Percentiles rank a stretch among this genome's conserved stretches.
Evolutionary conservation across 139 green algal species (phyloP).

Genomic region (Axilococcus clingmanii): DNA sequence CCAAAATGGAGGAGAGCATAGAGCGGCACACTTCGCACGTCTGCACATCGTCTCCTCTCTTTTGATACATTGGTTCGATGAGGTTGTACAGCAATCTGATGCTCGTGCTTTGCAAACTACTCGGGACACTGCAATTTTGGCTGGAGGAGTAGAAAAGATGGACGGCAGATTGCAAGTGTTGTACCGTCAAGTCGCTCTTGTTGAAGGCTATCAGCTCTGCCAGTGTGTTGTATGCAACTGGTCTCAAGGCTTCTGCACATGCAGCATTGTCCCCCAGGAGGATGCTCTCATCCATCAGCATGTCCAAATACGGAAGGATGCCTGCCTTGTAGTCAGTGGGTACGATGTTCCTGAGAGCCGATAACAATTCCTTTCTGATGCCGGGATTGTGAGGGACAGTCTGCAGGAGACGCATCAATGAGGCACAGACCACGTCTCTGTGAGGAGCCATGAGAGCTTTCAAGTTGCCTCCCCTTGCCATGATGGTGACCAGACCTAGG

Average conservation of each 20-base stretch:
- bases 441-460: slow-evolving; percentile 12
- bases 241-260: slow-evolving; percentile 64
- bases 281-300: slow-evolving; percentile 65
- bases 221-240: slow-evolving; percentile 64
- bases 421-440: slow-evolving; percentile 14
- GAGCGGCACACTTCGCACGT: slow-evolving; percentile 22
- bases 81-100: slow-evolving; percentile 81
- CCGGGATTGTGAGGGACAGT: slow-evolving; percentile 52
- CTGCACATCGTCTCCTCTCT: slow-evolving; percentile 1
- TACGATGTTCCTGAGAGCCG: slow-evolving; percentile 59
- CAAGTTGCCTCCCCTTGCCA: slow-evolving; percentile 15
- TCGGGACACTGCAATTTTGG: slow-evolving; percentile 47
- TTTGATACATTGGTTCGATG: slow-evolving; percentile 67
- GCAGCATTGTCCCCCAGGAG: slow-evolving; percentile 53
- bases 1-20: slow-evolving; percentile 69
- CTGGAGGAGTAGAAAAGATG: slow-evolving; percentile 61
- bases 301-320: slow-evolving; percentile 29
- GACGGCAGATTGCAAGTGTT: slow-evolving; percentile 53
- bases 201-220: slow-evolving; percentile 71
- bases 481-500: slow-evolving; percentile 42
- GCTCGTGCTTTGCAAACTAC: slow-evolving; percentile 62
- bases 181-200: slow-evolving; percentile 45
- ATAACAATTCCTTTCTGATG: slow-evolving; percentile 76
- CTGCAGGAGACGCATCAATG: slow-evolving; percentile 32
- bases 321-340: slow-evolving; percentile 41